These are phyloP conservation scores for Xerocomus amazonicus DNA, from an alignment of 1,284 basidiomycete species.

Conservation along the genomic window DNA sequence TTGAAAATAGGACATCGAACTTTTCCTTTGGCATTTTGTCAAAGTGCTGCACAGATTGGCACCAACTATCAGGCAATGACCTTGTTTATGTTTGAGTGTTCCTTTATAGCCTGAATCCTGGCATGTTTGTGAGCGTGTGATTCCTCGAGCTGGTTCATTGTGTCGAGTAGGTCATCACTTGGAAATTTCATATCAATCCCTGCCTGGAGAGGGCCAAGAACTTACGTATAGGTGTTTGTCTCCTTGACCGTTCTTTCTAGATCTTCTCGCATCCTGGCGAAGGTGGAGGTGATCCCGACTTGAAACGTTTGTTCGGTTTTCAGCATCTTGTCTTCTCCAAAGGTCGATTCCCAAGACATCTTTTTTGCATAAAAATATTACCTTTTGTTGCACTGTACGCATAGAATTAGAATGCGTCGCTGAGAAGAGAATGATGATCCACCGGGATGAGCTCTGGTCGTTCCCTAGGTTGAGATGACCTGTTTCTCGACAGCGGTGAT, in stretches of 20 bases:
- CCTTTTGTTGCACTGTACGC: conserved; percentile 15
- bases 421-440: neutral
- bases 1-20: conserved; percentile 30
- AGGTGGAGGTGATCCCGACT: conserved; percentile 18
- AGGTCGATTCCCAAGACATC: neutral
- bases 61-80: conserved; percentile 10
- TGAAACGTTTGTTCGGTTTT: conserved; percentile 25
- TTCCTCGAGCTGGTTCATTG: conserved; percentile 26
- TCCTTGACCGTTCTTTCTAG: conserved; percentile 17
- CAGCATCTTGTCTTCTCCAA: conserved; percentile 4
- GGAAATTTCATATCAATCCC: conserved; percentile 1
- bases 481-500: too few relatives aligned
- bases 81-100: conserved; percentile 14
- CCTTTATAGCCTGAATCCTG: conserved; percentile 7
- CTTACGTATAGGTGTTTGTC: conserved; percentile 27
- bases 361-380: neutral
- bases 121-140: conserved; percentile 17
- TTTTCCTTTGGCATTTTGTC: conserved; percentile 31
- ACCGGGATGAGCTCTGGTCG: conserved; percentile 16
- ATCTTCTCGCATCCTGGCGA: conserved; percentile 16
- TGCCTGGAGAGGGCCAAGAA: conserved; percentile 1
- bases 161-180: conserved; percentile 24
- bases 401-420: conserved; percentile 5
- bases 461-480: conserved; percentile 9
- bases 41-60: conserved; percentile 1